Percentiles rank a stretch among this genome's conserved stretches.
phyloP scores from a whole-genome alignment of 345 rosid species.

The Eucalyptus leucophloia region DNA sequence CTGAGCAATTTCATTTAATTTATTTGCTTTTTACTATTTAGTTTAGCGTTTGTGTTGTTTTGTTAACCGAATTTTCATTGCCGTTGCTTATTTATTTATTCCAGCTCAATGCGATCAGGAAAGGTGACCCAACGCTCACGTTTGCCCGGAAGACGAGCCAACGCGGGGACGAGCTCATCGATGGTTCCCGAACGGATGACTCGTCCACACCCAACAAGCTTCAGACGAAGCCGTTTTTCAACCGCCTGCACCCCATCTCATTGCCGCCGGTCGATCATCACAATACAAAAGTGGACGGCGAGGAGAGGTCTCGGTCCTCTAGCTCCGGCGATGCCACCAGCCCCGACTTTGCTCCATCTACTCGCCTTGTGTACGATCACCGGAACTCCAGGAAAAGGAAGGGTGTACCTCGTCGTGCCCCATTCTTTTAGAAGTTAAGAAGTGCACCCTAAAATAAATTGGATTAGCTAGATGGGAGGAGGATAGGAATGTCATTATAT shows the following conservation, averaged over 20 bases:
- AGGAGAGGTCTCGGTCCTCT: not conserved
- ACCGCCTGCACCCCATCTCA: constrained; percentile 1
- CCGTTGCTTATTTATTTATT: not conserved
- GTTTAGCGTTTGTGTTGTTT: not conserved
- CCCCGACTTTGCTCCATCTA: constrained; percentile 38
- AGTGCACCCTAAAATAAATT: not conserved
- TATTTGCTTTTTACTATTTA: not conserved
- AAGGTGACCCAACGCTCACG: constrained; percentile 16
- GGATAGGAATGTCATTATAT: not conserved
- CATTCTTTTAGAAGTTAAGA: constrained; percentile 5
- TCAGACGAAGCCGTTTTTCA: constrained; percentile 10
- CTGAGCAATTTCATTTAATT: not conserved
- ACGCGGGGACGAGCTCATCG: not conserved
- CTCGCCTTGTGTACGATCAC: constrained; percentile 53
- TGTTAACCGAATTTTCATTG: not conserved
- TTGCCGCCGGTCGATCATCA: not conserved
- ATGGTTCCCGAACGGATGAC: constrained; percentile 13
- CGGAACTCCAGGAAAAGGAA: constrained; percentile 64
- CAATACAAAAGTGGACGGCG: not conserved
- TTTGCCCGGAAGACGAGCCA: constrained; percentile 4
- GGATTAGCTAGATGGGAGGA: not conserved
- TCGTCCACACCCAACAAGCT: constrained; percentile 20
- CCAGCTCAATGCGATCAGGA: constrained; percentile 19
- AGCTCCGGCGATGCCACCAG: constrained; percentile 38
- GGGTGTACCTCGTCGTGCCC: constrained; percentile 84